Evolutionary conservation across 805 yeast species (phyloP).

Genomic region (Yarrowia yakushimensis): DNA sequence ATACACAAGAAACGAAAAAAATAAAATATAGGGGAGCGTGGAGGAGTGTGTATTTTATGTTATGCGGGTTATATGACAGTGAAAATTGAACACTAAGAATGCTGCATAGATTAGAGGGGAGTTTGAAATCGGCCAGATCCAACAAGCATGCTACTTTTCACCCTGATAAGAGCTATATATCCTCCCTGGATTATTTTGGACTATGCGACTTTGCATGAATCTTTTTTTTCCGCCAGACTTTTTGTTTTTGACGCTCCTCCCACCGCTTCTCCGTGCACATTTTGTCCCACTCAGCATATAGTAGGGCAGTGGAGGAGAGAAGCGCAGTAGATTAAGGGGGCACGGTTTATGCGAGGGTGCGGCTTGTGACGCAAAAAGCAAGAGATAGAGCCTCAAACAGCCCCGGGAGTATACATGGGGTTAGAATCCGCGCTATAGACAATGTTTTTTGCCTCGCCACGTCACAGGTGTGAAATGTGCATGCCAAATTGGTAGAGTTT

Average conservation of each 20-base stretch:
- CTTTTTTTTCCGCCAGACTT: background rate
- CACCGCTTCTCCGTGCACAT: background rate
- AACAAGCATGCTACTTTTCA: too few relatives aligned
- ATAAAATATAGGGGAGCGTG: background rate
- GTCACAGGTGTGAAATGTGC: constrained; percentile 1
- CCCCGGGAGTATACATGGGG: too few relatives aligned
- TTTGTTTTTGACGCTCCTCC: background rate
- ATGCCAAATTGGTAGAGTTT: background rate
- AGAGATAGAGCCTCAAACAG: too few relatives aligned
- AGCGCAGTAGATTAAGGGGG: constrained; percentile 16
- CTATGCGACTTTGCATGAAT: too few relatives aligned
- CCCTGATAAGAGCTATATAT: too few relatives aligned
- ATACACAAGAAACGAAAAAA: too few relatives aligned
- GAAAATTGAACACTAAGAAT: background rate
- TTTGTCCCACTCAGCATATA: constrained; percentile 6
- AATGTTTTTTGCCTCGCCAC: background rate
- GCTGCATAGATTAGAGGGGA: background rate
- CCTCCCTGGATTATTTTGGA: too few relatives aligned
- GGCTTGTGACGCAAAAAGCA: background rate
- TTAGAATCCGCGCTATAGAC: background rate
- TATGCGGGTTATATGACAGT: background rate
- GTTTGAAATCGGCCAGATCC: too few relatives aligned
- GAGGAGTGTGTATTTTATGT: background rate
- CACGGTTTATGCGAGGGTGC: background rate
- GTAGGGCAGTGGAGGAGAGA: constrained; percentile 11